Conservation (phyloP, 1,139 yeast genomes). For the Yarrowia galli region DNA sequence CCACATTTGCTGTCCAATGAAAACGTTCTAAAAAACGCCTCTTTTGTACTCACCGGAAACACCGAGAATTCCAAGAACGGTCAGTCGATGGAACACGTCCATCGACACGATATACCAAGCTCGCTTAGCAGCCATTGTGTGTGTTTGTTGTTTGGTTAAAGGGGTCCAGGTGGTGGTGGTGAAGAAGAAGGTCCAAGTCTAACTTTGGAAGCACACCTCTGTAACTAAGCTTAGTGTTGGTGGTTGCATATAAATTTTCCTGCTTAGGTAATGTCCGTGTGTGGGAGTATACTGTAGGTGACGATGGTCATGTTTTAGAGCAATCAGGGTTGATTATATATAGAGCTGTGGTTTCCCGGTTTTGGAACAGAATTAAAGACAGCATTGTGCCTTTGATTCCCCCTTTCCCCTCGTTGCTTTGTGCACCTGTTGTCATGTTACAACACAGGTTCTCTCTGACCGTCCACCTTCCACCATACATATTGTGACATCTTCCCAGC, state of each 20-base stretch:
- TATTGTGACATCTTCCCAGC: neutral
- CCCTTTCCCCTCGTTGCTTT: too few relatives aligned
- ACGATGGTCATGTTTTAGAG: too few relatives aligned
- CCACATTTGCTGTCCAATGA: constrained; percentile 12
- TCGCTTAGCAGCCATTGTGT: constrained; percentile 56
- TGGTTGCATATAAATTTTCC: neutral
- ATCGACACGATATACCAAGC: constrained; percentile 80
- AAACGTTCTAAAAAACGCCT: constrained; percentile 4
- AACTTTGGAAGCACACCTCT: constrained; percentile 19
- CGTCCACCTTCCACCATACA: too few relatives aligned
- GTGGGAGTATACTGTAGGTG: too few relatives aligned
- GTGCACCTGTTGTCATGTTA: too few relatives aligned
- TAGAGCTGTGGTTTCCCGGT: too few relatives aligned
- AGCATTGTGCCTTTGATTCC: too few relatives aligned
- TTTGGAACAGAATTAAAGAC: too few relatives aligned
- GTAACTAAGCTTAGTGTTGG: neutral
- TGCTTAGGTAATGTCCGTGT: constrained; percentile 12
- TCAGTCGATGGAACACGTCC: constrained; percentile 82
- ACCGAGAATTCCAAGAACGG: constrained; percentile 77
- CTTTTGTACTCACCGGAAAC: constrained; percentile 56
- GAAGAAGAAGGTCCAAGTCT: constrained; percentile 13
- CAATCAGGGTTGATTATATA: too few relatives aligned
- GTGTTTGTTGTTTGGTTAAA: neutral
- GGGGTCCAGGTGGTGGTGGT: neutral
- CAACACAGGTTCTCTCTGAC: too few relatives aligned